These are phyloP conservation scores for Linum tenue DNA, from an alignment of 345 rosid genomes.

Conservation along the genomic window DNA sequence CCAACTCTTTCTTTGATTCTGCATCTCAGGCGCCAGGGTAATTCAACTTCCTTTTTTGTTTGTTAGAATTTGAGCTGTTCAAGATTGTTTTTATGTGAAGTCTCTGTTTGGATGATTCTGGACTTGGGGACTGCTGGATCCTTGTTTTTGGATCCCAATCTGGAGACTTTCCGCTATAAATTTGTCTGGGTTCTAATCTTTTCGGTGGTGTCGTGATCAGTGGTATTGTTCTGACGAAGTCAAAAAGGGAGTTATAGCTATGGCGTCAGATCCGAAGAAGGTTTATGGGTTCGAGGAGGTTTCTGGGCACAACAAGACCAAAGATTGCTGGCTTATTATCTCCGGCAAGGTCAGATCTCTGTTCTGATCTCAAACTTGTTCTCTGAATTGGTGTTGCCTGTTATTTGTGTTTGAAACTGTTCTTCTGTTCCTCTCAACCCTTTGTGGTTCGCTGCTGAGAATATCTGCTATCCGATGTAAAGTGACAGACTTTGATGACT, in stretches of 20 bases:
- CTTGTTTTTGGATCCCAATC: background rate
- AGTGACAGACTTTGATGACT: slow-evolving; percentile 20
- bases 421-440: background rate
- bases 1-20: too few species aligned
- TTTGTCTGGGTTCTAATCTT: slow-evolving; percentile 16
- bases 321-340: slow-evolving; percentile 93
- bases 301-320: slow-evolving; percentile 56
- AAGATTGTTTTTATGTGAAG: too few species aligned
- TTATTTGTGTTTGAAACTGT: too few species aligned
- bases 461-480: slow-evolving; percentile 48
- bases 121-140: background rate
- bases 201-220: slow-evolving; percentile 17
- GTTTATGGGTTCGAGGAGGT: slow-evolving; percentile 61
- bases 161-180: background rate
- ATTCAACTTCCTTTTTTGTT: too few species aligned
- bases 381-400: background rate
- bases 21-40: too few species aligned
- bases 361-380: background rate
- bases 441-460: slow-evolving; percentile 8
- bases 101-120: background rate
- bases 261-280: slow-evolving; percentile 59
- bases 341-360: slow-evolving; percentile 73
- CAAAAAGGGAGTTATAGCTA: slow-evolving; percentile 12
- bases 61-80: too few species aligned
- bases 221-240: background rate